A percentile compares a stretch with the other conserved stretches of the same genome.
These are phyloP conservation scores for Solanum pennellii DNA, from an alignment of 257 asterid genomes.

Conservation along the genomic window DNA sequence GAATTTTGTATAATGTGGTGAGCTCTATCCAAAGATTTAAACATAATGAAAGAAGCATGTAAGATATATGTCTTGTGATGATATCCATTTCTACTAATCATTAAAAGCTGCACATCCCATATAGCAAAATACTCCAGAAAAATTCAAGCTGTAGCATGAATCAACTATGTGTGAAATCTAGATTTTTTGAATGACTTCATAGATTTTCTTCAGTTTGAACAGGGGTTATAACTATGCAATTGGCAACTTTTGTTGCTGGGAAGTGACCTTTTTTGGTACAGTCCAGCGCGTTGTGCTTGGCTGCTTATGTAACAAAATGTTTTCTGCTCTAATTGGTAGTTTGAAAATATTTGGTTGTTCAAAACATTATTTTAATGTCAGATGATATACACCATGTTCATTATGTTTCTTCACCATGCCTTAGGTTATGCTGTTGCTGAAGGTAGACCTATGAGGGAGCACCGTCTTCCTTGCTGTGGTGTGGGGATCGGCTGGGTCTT, in stretches of 20 bases:
- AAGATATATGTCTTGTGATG: neutral
- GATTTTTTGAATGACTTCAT: neutral
- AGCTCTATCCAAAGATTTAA: neutral
- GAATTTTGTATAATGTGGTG: neutral
- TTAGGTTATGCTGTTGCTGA: slow-evolving; percentile 62
- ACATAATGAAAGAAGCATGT: neutral
- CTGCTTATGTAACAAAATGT: neutral
- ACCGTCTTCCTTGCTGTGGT: slow-evolving; percentile 89
- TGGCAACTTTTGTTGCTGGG: neutral
- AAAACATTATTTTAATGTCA: neutral
- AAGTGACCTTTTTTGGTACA: neutral
- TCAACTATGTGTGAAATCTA: neutral
- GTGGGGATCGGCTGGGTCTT: slow-evolving; percentile 86
- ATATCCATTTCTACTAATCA: neutral
- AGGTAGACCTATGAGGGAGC: slow-evolving; percentile 38
- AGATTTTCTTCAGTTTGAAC: neutral
- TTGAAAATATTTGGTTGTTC: neutral
- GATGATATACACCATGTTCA: neutral
- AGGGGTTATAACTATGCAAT: neutral
- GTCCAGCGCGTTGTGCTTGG: neutral
- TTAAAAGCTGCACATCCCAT: neutral
- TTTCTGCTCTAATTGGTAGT: neutral
- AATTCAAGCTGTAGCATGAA: neutral
- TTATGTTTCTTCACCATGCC: neutral
- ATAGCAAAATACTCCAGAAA: neutral